Conservation (phyloP, 2,329 filamentous ascomycete species). For the Monilinia fructigena region DNA sequence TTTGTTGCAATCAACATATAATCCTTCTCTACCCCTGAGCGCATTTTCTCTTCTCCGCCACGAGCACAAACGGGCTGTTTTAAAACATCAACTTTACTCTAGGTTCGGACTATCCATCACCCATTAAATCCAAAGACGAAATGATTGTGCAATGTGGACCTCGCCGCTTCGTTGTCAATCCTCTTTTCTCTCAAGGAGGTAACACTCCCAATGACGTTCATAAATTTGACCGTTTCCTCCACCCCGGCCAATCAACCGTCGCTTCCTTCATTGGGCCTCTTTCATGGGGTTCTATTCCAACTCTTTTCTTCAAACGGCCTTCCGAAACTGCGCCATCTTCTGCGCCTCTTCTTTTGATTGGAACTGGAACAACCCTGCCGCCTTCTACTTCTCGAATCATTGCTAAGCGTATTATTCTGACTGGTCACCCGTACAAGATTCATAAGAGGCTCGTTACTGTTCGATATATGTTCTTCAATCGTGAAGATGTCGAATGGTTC, state of each 20-base stretch:
- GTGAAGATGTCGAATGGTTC: conserved; percentile 95
- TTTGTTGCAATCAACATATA: conserved; percentile 52
- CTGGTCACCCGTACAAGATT: conserved; percentile 97
- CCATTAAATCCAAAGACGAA: conserved; percentile 89
- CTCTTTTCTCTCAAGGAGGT: conserved; percentile 84
- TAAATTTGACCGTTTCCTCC: conserved; percentile 90
- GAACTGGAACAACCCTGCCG: conserved; percentile 81
- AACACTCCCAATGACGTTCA: conserved; percentile 95
- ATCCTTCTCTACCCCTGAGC: conserved; percentile 60
- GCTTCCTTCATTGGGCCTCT: conserved; percentile 88
- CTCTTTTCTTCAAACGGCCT: conserved; percentile 76
- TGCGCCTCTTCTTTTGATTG: conserved; percentile 68
- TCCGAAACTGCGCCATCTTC: conserved; percentile 47
- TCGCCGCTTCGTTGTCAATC: conserved; percentile 82
- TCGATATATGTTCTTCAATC: conserved; percentile 99
- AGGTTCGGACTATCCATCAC: conserved; percentile 69
- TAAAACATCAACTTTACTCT: conserved; percentile 92
- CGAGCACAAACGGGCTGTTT: conserved; percentile 87
- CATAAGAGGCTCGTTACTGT: conserved; percentile 97
- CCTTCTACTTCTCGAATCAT: conserved; percentile 76
- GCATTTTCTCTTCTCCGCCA: conserved; percentile 88
- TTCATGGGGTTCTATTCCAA: conserved; percentile 88
- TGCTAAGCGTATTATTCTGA: conserved; percentile 90
- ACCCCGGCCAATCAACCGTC: conserved; percentile 85
- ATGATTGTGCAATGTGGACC: conserved; percentile 89